Conservation (phyloP, 208 protist species). For the Trypanosomatidae sp. region DNA sequence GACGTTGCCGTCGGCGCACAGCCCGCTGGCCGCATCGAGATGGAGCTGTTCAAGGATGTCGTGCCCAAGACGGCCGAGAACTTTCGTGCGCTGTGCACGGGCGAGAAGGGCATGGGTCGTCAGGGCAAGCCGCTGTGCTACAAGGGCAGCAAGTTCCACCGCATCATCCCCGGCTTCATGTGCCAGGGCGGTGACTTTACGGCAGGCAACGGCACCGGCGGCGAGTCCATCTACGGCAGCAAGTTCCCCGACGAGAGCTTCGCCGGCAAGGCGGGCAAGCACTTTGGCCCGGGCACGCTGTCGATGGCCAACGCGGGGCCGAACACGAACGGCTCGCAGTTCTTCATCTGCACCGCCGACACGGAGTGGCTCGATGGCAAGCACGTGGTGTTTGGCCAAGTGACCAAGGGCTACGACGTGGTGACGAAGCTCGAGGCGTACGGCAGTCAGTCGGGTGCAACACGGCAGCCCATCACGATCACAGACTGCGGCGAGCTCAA, state of each 20-base stretch:
- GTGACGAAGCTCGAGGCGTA: constrained; percentile 60
- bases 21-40: constrained; percentile 76
- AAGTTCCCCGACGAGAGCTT: constrained; percentile 75
- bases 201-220: constrained; percentile 83
- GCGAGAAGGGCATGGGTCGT: constrained; percentile 78
- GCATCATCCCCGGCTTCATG: constrained; percentile 91
- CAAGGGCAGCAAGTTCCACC: constrained; percentile 79
- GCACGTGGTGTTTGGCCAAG: constrained; percentile 93
- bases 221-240: constrained; percentile 88
- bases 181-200: constrained; percentile 96
- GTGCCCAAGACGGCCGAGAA: constrained; percentile 94
- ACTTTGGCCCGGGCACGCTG: constrained; percentile 58
- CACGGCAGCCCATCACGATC: constrained; percentile 51
- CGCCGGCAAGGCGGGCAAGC: constrained; percentile 29
- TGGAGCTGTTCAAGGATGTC: constrained; percentile 84
- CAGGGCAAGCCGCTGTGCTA: constrained; percentile 54
- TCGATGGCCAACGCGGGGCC: constrained; percentile 88
- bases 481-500: constrained; percentile 68
- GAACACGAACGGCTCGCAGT: constrained; percentile 92
- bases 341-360: constrained; percentile 83
- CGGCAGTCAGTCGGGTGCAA: constrained; percentile 59
- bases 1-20: constrained; percentile 87
- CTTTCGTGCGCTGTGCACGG: constrained; percentile 89
- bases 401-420: constrained; percentile 80
- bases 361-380: constrained; percentile 85